phyloP scores from a whole-genome alignment of 2,329 filamentous ascomycete genomes.

The Aspergillus sp. region DNA sequence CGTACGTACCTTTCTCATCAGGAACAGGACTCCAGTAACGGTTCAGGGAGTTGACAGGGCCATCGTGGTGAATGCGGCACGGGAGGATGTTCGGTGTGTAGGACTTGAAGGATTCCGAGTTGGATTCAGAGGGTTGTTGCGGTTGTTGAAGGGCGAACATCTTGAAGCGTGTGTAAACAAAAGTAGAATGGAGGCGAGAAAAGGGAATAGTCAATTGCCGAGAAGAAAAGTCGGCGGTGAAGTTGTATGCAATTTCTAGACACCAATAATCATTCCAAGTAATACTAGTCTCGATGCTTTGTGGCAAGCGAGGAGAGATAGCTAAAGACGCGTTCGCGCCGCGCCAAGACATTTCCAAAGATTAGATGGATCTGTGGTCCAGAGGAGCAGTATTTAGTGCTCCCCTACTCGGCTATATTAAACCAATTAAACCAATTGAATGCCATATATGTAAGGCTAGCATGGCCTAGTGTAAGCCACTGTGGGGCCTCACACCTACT shows the following conservation, averaged over 20 bases:
- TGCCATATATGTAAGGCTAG: too few relatives aligned
- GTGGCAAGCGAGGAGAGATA: background rate
- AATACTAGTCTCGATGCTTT: background rate
- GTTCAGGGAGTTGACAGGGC: constrained; percentile 65
- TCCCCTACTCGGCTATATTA: too few relatives aligned
- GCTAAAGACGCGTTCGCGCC: background rate
- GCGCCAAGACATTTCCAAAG: too few relatives aligned
- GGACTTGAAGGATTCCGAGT: constrained; percentile 34
- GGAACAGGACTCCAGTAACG: constrained; percentile 72
- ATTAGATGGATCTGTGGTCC: too few relatives aligned
- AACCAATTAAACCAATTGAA: too few relatives aligned
- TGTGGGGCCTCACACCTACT: too few relatives aligned
- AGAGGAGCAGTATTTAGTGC: too few relatives aligned
- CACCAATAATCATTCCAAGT: background rate
- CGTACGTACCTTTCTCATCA: constrained; percentile 46
- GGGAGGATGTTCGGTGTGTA: constrained; percentile 75
- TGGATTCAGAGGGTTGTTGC: constrained; percentile 26
- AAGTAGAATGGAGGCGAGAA: background rate
- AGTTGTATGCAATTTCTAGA: background rate
- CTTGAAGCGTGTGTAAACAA: background rate
- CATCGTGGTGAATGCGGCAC: constrained; percentile 78
- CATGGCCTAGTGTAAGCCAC: too few relatives aligned
- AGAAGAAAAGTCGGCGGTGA: background rate
- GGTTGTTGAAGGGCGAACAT: constrained; percentile 45
- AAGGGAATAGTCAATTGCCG: background rate